These are phyloP conservation scores for Starmerella asiatica DNA, from an alignment of 805 yeast species.

Conservation along the genomic window DNA sequence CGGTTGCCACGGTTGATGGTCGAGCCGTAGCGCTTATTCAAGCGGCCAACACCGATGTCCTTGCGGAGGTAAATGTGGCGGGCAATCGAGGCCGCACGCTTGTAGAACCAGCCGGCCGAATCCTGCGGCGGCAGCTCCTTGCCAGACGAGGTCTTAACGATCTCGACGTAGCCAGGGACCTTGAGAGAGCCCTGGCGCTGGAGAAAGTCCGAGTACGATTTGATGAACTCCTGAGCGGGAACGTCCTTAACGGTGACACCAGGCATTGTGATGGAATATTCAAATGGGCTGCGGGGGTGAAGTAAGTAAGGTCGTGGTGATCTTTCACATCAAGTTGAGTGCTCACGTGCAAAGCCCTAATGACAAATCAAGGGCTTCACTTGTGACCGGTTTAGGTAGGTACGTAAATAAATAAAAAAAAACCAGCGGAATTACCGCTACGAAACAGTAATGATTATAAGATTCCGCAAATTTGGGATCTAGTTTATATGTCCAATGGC, in stretches of 20 bases:
- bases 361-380: neutral
- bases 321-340: neutral
- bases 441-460: too few species aligned
- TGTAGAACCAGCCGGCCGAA: constrained; percentile 99
- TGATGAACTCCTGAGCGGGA: constrained; percentile 99
- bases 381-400: too few species aligned
- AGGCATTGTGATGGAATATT: constrained; percentile 18
- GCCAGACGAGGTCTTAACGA: constrained; percentile 98
- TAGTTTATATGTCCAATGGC: too few species aligned
- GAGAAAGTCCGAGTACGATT: constrained; percentile 98
- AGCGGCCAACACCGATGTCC: constrained; percentile 97
- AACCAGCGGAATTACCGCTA: too few species aligned
- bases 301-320: neutral
- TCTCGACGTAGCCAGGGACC: constrained; percentile 99
- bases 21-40: constrained; percentile 99
- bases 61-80: constrained; percentile 99
- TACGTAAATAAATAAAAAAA: too few species aligned
- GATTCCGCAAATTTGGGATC: too few species aligned
- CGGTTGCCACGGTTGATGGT: constrained; percentile 97
- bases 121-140: constrained; percentile 99
- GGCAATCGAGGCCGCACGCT: constrained; percentile 99
- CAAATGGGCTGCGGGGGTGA: neutral
- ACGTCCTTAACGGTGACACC: constrained; percentile 69
- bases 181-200: constrained; percentile 99
- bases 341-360: neutral